A percentile compares a stretch with the other conserved stretches of the same genome.
These are phyloP conservation scores for Anaeromyces robustus DNA, from an alignment of 192 early-diverging fungal species.

Conservation along the genomic window DNA sequence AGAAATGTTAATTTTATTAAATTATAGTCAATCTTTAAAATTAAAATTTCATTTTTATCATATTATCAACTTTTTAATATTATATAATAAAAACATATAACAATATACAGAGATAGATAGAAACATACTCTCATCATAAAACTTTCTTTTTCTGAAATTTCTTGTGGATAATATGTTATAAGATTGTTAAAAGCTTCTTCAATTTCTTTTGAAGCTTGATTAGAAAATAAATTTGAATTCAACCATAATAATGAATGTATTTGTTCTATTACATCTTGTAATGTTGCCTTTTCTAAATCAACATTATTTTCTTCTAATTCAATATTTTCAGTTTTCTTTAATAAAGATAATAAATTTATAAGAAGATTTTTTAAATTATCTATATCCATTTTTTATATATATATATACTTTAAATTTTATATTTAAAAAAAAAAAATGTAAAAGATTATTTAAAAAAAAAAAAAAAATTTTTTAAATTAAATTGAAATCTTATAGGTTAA, in stretches of 20 bases:
- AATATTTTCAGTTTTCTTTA: neutral
- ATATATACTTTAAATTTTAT: neutral
- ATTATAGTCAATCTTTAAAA: no score
- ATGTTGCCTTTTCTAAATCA: neutral
- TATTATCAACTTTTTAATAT: no score
- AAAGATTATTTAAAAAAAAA: no score
- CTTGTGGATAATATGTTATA: neutral
- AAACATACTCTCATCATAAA: neutral
- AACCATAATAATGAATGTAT: neutral
- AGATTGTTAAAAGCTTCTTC: neutral
- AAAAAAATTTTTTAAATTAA: no score
- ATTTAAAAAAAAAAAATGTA: neutral
- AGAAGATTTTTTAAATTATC: neutral
- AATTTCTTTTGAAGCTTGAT: neutral
- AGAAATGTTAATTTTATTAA: no score
- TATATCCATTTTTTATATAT: neutral
- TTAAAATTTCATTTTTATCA: no score
- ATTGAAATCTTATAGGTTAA: no score
- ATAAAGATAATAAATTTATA: neutral
- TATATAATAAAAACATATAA: no score
- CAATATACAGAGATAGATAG: no score
- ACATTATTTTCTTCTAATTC: neutral
- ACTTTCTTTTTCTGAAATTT: neutral
- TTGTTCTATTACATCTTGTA: neutral
- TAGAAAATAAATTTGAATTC: neutral